A percentile compares a stretch with the other conserved stretches of the same genome.
phyloP scores from a whole-genome alignment of 2,329 filamentous ascomycete genomes.

The Fusarium sp. region DNA sequence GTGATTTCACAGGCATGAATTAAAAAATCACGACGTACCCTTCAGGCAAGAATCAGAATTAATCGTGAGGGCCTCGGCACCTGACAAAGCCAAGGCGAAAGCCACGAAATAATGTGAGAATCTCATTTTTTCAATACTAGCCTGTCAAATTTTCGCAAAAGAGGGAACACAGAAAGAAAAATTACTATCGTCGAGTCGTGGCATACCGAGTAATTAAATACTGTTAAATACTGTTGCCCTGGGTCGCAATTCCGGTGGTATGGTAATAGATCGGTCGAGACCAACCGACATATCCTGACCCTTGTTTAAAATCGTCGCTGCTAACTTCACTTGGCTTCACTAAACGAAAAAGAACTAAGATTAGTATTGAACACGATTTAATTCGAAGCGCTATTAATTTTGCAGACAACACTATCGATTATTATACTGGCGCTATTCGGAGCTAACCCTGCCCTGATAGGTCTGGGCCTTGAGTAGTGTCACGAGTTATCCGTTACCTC shows the following conservation, averaged over 20 bases:
- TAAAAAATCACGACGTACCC: not conserved
- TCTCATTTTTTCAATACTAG: not conserved
- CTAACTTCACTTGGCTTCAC: not conserved
- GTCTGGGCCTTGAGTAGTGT: not conserved
- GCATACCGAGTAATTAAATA: not conserved
- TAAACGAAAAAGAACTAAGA: not conserved
- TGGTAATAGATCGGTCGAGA: not conserved
- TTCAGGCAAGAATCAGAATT: not conserved
- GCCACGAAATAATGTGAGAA: not conserved
- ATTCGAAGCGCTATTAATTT: not conserved
- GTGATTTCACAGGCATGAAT: not conserved
- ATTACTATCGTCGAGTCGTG: not conserved
- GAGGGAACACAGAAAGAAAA: not conserved
- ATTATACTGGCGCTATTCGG: not conserved
- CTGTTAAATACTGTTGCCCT: not conserved
- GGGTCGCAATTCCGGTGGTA: not conserved
- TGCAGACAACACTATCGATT: not conserved
- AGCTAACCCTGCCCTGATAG: not conserved
- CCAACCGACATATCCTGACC: not conserved
- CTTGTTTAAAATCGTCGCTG: not conserved
- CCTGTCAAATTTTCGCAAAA: not conserved
- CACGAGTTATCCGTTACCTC: not conserved
- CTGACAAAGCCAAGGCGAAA: not conserved
- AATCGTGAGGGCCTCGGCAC: not conserved
- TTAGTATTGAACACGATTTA: not conserved